Evolutionary conservation across 2,329 filamentous ascomycete genomes (phyloP), one percentile per base, ranked within the genome.

Genomic region (Sclerotinia borealis): DNA sequence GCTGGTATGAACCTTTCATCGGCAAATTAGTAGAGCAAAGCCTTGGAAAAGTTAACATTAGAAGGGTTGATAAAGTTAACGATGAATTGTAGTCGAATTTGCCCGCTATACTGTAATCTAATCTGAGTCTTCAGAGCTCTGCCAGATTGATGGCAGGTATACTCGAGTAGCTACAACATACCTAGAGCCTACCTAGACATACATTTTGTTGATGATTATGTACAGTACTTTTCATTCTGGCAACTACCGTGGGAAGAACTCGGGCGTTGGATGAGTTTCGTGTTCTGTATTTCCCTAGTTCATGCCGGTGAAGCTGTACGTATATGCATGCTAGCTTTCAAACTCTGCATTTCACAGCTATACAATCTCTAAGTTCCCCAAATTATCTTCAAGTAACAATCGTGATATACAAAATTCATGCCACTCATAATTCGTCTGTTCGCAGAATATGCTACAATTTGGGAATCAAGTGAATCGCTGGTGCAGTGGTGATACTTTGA

Each of bases 401-500:
- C 22, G 13, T 61, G 59, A 47, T 29, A n/a, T 55, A 17, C 41
- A 22, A 36, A 22, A 61, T 45, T 54, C 34, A 47, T 61, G 39
- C 22, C 37, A 61, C 15, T 27, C 36, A 27, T 49, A 27, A 29
- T 29, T 49, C 50, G 62, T 67, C 63, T 63, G 65, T 65, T 68
- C 65, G 63, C 67, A 10, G 41, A 61, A 61, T 59, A 19, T 67
- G 64, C 55, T 65, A 64, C 65, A 65, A 19, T 58, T 68, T 59
- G 47, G 27, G 58, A 60, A 65, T 60, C 65, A 58, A 68, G 39
- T 60, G 66, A 43, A 60, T 41, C 51, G 45, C 37, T 39, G 50
- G 51, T 62, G 59, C 60, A 58, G 29, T 62, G 50, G 43, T 62
- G 51, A 58, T 58, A 58, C 41, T 56, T 48, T 55, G 59, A 55